These are phyloP conservation scores for Pyrus hybrid DNA, from an alignment of 331 rosid genomes.

Conservation along the genomic window DNA sequence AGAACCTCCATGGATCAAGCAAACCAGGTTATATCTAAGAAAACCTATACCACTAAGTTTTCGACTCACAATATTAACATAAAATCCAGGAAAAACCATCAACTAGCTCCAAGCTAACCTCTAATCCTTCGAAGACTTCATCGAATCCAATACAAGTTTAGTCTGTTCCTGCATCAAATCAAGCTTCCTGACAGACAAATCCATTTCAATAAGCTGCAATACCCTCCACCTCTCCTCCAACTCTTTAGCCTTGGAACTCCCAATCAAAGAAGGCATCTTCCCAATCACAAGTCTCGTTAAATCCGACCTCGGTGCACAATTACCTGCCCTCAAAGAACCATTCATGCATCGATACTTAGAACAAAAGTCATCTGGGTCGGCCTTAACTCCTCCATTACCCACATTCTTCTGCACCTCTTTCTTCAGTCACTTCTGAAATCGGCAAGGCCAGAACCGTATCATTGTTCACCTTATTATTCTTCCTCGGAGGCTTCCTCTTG, in stretches of 20 bases:
- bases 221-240: slow-evolving; percentile 34
- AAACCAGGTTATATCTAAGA: not conserved
- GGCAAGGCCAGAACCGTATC: slow-evolving; percentile 17
- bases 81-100: not conserved
- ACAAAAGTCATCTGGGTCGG: slow-evolving; percentile 12
- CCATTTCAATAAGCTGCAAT: slow-evolving; percentile 21
- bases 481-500: slow-evolving; percentile 10
- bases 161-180: slow-evolving; percentile 28
- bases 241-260: slow-evolving; percentile 23
- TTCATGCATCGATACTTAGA: slow-evolving; percentile 21
- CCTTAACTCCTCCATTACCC: slow-evolving; percentile 6
- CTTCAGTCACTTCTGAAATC: slow-evolving; percentile 1
- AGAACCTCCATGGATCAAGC: not conserved
- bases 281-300: not conserved
- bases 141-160: slow-evolving; percentile 18
- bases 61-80: not conserved
- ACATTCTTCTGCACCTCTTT: slow-evolving; percentile 3
- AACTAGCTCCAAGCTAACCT: not conserved
- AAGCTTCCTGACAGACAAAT: slow-evolving; percentile 16
- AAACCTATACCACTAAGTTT: not conserved
- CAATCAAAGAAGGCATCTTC: slow-evolving; percentile 21
- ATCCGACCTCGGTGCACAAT: not conserved
- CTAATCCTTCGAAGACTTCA: slow-evolving; percentile 9
- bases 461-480: not conserved
- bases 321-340: slow-evolving; percentile 12